phyloP scores from a whole-genome alignment of 257 asterid species.

The Echites panduratus region DNA sequence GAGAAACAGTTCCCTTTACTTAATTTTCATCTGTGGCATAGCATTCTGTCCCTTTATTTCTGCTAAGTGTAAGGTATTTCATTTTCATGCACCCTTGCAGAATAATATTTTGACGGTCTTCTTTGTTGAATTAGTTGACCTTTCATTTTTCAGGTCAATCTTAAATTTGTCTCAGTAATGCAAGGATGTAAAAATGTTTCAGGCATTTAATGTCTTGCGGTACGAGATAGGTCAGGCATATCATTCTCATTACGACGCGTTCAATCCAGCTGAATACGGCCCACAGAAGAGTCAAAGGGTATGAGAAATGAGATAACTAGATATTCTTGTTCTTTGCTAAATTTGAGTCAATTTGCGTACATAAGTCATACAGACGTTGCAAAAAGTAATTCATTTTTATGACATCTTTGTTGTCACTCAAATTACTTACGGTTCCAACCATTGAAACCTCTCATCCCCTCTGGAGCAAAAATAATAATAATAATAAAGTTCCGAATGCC shows the following conservation, averaged over 20 bases:
- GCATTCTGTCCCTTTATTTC: background rate
- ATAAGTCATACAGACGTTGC: background rate
- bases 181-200: conserved; percentile 32
- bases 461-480: no score
- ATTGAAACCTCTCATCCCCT: background rate
- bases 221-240: conserved; percentile 89
- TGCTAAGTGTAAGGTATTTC: background rate
- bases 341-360: background rate
- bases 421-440: background rate
- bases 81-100: background rate
- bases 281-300: conserved; percentile 97
- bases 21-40: background rate
- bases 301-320: conserved; percentile 13
- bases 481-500: no score
- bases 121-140: conserved; percentile 8
- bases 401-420: background rate
- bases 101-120: conserved; percentile 1
- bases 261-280: conserved; percentile 85
- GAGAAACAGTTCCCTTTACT: no score
- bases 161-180: conserved; percentile 24
- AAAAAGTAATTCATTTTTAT: background rate
- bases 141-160: conserved; percentile 27
- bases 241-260: conserved; percentile 85
- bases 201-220: conserved; percentile 85
- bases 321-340: background rate